Conservation (phyloP, 2,329 filamentous ascomycete species). For the Graphilbum fragrans region DNA sequence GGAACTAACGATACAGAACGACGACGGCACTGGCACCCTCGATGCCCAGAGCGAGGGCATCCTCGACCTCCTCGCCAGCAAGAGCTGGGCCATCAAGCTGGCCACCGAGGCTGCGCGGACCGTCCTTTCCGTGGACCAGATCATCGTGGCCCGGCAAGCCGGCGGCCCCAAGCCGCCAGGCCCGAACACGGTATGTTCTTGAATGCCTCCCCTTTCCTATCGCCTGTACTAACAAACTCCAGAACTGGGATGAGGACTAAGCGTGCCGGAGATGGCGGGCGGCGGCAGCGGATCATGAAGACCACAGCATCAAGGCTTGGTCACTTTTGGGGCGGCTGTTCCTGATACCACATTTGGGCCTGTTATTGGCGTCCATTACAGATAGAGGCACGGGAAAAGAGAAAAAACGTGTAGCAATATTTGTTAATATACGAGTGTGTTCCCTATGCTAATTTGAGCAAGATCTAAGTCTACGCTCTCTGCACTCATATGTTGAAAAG, state of each 20-base stretch:
- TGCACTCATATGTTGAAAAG: no score
- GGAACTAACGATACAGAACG: conserved; percentile 42
- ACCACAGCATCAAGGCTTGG: no score
- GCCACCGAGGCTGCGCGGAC: conserved; percentile 92
- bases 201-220: conserved; percentile 16
- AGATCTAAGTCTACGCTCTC: no score
- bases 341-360: no score
- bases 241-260: conserved; percentile 56
- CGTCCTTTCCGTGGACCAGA: conserved; percentile 93
- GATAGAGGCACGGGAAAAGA: no score
- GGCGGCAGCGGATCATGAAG: no score
- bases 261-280: no score
- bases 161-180: conserved; percentile 94
- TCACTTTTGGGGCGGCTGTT: no score
- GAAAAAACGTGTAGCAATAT: no score
- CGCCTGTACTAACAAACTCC: background rate
- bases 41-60: conserved; percentile 84
- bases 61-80: conserved; percentile 80
- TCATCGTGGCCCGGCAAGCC: conserved; percentile 94
- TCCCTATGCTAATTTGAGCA: no score
- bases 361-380: no score
- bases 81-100: conserved; percentile 94
- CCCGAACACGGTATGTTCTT: conserved; percentile 64
- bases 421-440: no score
- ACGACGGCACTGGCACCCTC: conserved; percentile 66